Percentiles rank a stretch among this genome's conserved stretches.
Conservation (phyloP, 106 monocot genomes). For the Phalaenopsis aphrodite region DNA sequence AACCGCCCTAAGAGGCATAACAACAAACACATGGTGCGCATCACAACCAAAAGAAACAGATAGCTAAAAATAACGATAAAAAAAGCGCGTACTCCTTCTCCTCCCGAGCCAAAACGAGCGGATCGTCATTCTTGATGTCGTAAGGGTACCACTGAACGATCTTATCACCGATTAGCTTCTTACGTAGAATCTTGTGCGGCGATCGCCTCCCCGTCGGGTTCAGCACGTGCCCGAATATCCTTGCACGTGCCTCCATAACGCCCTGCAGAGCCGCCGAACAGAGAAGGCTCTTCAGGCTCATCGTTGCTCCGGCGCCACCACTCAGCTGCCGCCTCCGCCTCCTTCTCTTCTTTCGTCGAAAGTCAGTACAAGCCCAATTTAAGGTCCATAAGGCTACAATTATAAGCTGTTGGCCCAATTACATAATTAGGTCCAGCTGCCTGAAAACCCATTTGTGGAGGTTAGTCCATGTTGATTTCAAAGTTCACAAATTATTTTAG, state of each 20-base stretch:
- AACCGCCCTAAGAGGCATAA: constrained; percentile 5
- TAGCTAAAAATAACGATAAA: not conserved
- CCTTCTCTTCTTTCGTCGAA: not conserved
- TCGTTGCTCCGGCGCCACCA: not conserved
- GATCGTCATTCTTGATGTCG: constrained; percentile 88
- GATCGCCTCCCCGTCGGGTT: constrained; percentile 75
- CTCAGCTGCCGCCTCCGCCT: not conserved
- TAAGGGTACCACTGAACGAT: constrained; percentile 84
- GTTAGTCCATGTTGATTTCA: too few species aligned
- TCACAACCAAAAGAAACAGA: not conserved
- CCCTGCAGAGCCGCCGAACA: constrained; percentile 32
- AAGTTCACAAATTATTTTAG: too few species aligned
- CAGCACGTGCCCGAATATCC: constrained; percentile 86
- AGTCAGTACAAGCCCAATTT: too few species aligned
- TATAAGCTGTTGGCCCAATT: too few species aligned
- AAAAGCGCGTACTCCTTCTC: constrained; percentile 56
- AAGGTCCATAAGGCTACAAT: too few species aligned
- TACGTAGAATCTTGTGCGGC: constrained; percentile 74
- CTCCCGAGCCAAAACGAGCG: constrained; percentile 50
- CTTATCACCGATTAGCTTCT: constrained; percentile 81
- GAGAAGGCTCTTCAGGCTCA: constrained; percentile 18
- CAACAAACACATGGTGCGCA: constrained; percentile 9
- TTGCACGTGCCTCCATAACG: constrained; percentile 74
- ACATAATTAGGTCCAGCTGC: too few species aligned
- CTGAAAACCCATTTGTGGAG: too few species aligned